phyloP scores from a whole-genome alignment of 75 land plant species.

The Picea glauca region DNA sequence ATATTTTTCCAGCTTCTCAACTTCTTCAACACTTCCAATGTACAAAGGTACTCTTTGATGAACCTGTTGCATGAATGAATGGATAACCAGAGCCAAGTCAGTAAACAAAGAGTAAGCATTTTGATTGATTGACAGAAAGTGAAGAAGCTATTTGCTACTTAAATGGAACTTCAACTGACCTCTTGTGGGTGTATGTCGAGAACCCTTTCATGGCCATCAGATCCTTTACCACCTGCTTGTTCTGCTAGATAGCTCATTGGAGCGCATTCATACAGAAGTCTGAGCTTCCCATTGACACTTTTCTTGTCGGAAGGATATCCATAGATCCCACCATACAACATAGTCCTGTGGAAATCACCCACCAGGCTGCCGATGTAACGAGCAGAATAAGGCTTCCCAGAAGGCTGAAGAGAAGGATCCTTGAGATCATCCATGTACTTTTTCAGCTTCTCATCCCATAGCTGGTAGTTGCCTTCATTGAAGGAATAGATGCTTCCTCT shows the following conservation, averaged over 20 bases:
- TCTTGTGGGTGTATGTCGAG: slow-evolving; percentile 81
- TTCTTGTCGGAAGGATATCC: slow-evolving; percentile 90
- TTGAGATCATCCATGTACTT: slow-evolving; percentile 80
- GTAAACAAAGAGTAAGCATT: not conserved
- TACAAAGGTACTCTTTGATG: slow-evolving; percentile 90
- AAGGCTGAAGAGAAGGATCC: slow-evolving; percentile 54
- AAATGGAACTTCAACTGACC: slow-evolving; percentile 24
- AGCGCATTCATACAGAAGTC: slow-evolving; percentile 95
- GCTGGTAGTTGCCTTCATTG: slow-evolving; percentile 94
- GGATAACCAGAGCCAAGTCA: not conserved
- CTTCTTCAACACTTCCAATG: slow-evolving; percentile 88
- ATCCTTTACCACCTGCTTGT: slow-evolving; percentile 96
- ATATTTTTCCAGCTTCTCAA: slow-evolving; percentile 82
- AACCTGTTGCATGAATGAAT: slow-evolving; percentile 39
- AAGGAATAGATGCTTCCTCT: slow-evolving; percentile 82
- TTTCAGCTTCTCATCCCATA: slow-evolving; percentile 90
- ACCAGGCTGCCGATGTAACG: slow-evolving; percentile 93
- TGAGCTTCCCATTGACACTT: slow-evolving; percentile 90
- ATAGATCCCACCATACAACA: slow-evolving; percentile 92
- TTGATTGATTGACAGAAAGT: not conserved
- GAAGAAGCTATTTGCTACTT: too few species aligned
- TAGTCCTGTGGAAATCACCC: slow-evolving; percentile 89
- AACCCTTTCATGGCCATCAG: slow-evolving; percentile 78
- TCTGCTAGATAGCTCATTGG: slow-evolving; percentile 94
- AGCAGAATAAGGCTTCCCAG: slow-evolving; percentile 89